Conservation (phyloP, 352 stramenopile species). For the Phytopythium chamaehyphon region DNA sequence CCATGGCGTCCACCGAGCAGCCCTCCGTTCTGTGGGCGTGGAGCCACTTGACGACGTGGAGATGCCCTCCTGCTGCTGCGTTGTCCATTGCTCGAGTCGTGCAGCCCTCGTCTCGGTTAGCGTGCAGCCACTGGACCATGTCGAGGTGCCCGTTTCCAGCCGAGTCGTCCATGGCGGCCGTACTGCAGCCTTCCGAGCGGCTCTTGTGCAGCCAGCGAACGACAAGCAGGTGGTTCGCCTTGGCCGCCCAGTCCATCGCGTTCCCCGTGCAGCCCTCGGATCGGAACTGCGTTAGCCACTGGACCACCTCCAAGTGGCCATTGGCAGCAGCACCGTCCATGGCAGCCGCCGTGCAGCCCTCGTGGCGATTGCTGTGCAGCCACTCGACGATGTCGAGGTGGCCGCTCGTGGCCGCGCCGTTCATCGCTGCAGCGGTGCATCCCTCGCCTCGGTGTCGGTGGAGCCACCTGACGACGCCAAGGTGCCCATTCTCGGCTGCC, state of each 20-base stretch:
- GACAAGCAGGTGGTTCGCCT: constrained; percentile 6
- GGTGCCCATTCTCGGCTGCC: constrained; percentile 14
- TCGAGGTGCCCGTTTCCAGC: constrained; percentile 19
- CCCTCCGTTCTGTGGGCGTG: constrained; percentile 5
- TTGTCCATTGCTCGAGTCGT: constrained; percentile 31
- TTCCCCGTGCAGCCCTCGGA: constrained; percentile 15
- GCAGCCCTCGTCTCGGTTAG: constrained; percentile 23
- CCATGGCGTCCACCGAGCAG: constrained; percentile 1
- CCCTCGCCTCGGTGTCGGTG: constrained; percentile 12
- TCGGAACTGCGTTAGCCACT: constrained; percentile 23
- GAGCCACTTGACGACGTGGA: constrained; percentile 29
- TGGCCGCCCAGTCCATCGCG: constrained; percentile 24
- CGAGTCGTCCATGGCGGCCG: constrained; percentile 15
- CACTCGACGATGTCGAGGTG: constrained; percentile 20
- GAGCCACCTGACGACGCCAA: constrained; percentile 3
- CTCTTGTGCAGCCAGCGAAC: constrained; percentile 9
- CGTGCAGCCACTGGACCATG: constrained; percentile 25
- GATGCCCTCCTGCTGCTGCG: constrained; percentile 26
- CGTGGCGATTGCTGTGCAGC: constrained; percentile 15
- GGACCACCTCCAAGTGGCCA: constrained; percentile 17
- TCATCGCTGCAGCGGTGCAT: constrained; percentile 17
- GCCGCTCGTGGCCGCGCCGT: constrained; percentile 14
- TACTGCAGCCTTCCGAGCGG: constrained; percentile 15
- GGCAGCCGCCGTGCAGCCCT: constrained; percentile 2
- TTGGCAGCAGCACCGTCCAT: constrained; percentile 23